Conservation (phyloP, 1,284 basidiomycete species). For the Coniferiporia sulphurascens region DNA sequence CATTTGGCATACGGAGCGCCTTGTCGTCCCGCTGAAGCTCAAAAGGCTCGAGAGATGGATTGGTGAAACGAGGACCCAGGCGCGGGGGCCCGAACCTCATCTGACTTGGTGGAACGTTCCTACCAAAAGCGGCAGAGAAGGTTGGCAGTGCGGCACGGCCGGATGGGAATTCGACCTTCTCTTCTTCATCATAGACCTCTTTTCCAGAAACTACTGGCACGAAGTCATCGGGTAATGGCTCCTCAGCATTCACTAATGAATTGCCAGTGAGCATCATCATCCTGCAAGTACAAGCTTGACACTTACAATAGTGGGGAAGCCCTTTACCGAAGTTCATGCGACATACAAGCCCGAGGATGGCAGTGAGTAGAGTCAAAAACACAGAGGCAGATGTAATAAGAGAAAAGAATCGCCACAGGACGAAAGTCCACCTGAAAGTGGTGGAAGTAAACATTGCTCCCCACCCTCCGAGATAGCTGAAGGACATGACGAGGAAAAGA, state of each 20-base stretch:
- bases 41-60: slow-evolving; percentile 37
- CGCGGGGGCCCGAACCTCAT: slow-evolving; percentile 36
- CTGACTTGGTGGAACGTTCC: slow-evolving; percentile 37
- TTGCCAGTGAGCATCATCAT: slow-evolving; percentile 10
- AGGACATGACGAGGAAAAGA: slow-evolving; percentile 55
- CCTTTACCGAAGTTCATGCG: slow-evolving; percentile 73
- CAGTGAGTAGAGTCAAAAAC: slow-evolving; percentile 46
- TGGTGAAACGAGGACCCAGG: slow-evolving; percentile 47
- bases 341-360: slow-evolving; percentile 61
- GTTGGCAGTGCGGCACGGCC: slow-evolving; percentile 48
- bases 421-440: slow-evolving; percentile 72
- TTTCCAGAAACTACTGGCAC: slow-evolving; percentile 30
- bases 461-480: slow-evolving; percentile 61
- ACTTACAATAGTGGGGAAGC: slow-evolving; percentile 60
- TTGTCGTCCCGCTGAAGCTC: slow-evolving; percentile 25
- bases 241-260: slow-evolving; percentile 49
- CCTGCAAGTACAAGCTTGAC: not conserved
- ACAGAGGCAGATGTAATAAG: slow-evolving; percentile 57
- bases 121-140: slow-evolving; percentile 46
- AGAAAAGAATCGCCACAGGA: slow-evolving; percentile 69
- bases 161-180: slow-evolving; percentile 66
- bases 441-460: slow-evolving; percentile 64
- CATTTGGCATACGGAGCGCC: not conserved
- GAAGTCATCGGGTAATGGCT: slow-evolving; percentile 50
- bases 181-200: slow-evolving; percentile 36